Base-by-base conservation (phyloP, 306 rosid species). In the Echinosophora koreensis region DNA sequence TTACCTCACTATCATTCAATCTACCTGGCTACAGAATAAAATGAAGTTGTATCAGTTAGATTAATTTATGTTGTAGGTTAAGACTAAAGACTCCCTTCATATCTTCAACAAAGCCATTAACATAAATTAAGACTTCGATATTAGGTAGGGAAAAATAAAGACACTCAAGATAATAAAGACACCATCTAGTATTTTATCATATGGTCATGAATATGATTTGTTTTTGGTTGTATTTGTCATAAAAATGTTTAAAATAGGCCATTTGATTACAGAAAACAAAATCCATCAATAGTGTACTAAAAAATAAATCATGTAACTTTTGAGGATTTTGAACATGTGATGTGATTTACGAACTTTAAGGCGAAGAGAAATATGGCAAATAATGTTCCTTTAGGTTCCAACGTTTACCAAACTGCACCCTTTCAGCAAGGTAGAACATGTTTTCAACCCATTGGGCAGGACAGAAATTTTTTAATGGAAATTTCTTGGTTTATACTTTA, bases 61-160 rank as follows among this genome's bases (percentile, higher is more conserved):
- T 73, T 77, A 65, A 17, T 77, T 77, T 59, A 82, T 66, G 74
- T 15, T 15, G 58, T 49, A 30, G 69, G 86, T 77, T 51, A 64
- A 67, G 46, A 65, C 22, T 66, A 16, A 58, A 56, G 71, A 71
- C 66, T n/a, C n/a, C 65, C 63, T 56, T 38, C 57, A 65, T 58
- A 37, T 64, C 64, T 55, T 37, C 5, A 41, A 64, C 57, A 28
- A 55, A 46, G 16, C 41, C 70, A 10, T 80, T 66, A 13, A 55
- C 69, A 65, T 66, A 34, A 55, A 66, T 56, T 73, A 66, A 57
- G 64, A 56, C 76, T 42, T 27, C 28, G 66, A 76, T 39, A 37
- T 39, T 51, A 64, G 13, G 16, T 10, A 71, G 17, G 28, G 4
- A 5, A 2, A 41, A n/a, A 22, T n/a, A n/a, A 22, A 37, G 9